phyloP scores from a whole-genome alignment of 2,329 filamentous ascomycete genomes.

The Colletotrichum falcatum region DNA sequence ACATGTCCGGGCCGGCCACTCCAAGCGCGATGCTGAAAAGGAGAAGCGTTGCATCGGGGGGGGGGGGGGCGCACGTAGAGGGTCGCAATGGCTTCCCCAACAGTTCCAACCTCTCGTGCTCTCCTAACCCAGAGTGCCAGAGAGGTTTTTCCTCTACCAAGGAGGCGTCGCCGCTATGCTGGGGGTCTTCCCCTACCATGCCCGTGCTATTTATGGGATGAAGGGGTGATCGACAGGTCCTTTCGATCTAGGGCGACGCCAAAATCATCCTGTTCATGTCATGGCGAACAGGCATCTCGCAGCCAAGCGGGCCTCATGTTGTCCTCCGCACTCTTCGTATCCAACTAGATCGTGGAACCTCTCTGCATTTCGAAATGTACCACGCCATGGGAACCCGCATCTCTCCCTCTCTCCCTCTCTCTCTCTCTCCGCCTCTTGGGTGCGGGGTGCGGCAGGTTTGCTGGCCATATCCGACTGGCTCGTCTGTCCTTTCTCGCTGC shows the following conservation, averaged over 20 bases:
- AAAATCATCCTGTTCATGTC: slow-evolving; percentile 1
- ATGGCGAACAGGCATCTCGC: neutral
- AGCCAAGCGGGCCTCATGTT: neutral
- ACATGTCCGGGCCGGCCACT: slow-evolving; percentile 10
- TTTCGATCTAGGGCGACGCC: slow-evolving; percentile 4
- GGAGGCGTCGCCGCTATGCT: slow-evolving; percentile 16
- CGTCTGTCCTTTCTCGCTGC: neutral
- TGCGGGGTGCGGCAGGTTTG: slow-evolving; percentile 26
- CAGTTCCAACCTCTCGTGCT: neutral
- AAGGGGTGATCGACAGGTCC: slow-evolving; percentile 31
- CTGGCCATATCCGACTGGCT: slow-evolving; percentile 25
- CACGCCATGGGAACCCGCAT: slow-evolving; percentile 25
- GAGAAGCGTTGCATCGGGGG: slow-evolving; percentile 13
- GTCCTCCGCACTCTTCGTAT: neutral
- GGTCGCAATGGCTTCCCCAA: slow-evolving; percentile 4
- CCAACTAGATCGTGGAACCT: slow-evolving; percentile 9
- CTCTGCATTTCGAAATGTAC: neutral
- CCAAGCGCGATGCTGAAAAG: slow-evolving; percentile 5
- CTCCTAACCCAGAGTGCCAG: too few relatives aligned
- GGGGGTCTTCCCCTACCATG: neutral
- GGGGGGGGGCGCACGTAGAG: too few relatives aligned
- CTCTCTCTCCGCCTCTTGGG: neutral
- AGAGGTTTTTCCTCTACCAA: neutral
- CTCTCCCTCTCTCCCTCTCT: too few relatives aligned
- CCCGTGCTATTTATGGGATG: slow-evolving; percentile 10